These are phyloP conservation scores for Cardamine chenopodiifolia DNA, from an alignment of 345 rosid species.

Conservation along the genomic window DNA sequence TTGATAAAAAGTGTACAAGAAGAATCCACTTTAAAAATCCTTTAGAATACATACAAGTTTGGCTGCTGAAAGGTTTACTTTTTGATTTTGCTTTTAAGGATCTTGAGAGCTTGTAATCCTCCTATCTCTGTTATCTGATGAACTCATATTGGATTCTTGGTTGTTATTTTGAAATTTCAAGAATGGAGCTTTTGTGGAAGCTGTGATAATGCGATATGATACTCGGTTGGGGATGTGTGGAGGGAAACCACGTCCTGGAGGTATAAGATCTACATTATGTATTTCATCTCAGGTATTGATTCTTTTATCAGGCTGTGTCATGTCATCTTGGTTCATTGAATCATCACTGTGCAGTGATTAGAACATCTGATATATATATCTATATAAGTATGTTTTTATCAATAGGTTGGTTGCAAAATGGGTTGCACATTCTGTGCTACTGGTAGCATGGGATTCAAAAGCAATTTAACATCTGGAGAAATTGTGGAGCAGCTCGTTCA, in stretches of 20 bases:
- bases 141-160: constrained; percentile 17
- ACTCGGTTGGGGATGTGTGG: constrained; percentile 79
- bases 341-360: not conserved
- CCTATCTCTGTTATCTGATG: not conserved
- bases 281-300: constrained; percentile 83
- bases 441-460: constrained; percentile 95
- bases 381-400: constrained; percentile 4
- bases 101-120: not conserved
- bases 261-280: constrained; percentile 80
- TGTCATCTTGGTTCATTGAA: not conserved
- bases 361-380: not conserved
- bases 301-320: not conserved
- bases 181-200: constrained; percentile 89
- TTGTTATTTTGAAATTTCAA: constrained; percentile 32
- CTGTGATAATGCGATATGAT: constrained; percentile 93
- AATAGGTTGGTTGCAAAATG: constrained; percentile 99
- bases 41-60: not conserved
- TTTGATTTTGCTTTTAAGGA: constrained; percentile 1
- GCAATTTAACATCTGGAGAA: constrained; percentile 83
- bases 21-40: not conserved
- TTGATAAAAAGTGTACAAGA: not conserved
- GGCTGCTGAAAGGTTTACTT: constrained; percentile 8
- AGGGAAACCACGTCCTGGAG: constrained; percentile 90
- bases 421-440: constrained; percentile 98
- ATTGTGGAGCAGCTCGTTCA: constrained; percentile 96